Evolutionary conservation across 306 rosid species (phyloP).

Genomic region (Prunus fruticosa): DNA sequence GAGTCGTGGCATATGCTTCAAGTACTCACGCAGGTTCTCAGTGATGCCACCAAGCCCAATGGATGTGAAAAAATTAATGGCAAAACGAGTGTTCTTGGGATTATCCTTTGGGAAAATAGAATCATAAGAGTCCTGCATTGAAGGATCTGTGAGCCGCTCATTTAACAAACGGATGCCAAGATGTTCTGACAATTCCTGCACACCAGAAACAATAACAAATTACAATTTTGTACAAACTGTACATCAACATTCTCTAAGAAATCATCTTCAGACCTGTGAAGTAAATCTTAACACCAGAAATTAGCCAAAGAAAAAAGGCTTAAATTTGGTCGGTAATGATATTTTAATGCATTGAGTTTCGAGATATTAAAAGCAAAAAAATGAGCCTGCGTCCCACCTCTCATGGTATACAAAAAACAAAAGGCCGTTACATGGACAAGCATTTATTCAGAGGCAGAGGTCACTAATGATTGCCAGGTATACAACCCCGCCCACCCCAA

Average conservation of each 20-base stretch:
- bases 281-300: neutral
- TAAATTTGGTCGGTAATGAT: neutral
- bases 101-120: constrained; percentile 61
- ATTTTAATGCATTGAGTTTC: neutral
- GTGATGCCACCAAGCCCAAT: constrained; percentile 86
- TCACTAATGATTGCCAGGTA: neutral
- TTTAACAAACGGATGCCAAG: constrained; percentile 48
- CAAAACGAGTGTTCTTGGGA: constrained; percentile 66
- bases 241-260: neutral
- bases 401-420: neutral
- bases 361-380: neutral
- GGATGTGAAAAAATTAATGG: constrained; percentile 78
- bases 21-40: constrained; percentile 66
- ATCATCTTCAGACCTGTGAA: neutral
- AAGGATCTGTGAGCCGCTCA: constrained; percentile 45
- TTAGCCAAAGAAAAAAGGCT: neutral
- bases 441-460: neutral
- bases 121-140: constrained; percentile 56
- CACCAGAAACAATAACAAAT: constrained; percentile 27
- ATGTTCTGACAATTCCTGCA: constrained; percentile 67
- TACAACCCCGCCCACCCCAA: neutral
- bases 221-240: neutral
- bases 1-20: constrained; percentile 79
- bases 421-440: neutral
- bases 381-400: neutral